Conservation (phyloP, 768 basidiomycete genomes). For the Mycena leptocephala region DNA sequence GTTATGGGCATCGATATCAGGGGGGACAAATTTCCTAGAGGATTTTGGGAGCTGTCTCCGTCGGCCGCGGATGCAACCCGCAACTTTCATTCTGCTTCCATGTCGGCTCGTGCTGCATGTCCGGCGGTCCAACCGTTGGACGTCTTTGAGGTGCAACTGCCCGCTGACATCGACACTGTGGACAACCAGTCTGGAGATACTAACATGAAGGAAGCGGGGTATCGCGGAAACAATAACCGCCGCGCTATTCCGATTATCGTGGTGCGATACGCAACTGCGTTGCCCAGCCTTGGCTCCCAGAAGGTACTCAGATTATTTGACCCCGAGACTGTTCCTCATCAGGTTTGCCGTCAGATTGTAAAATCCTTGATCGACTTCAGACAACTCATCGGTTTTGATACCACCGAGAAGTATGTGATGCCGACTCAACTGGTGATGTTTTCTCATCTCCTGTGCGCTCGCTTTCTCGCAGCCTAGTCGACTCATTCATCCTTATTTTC, state of each 20-base stretch:
- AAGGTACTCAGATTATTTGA: too few species aligned
- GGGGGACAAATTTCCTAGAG: background rate
- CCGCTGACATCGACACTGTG: conserved; percentile 18
- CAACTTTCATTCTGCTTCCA: background rate
- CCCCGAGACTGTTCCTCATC: too few species aligned
- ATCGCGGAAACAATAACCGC: conserved; percentile 21
- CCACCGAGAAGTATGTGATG: background rate
- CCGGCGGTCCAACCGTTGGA: conserved; percentile 24
- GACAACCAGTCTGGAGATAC: conserved; percentile 5
- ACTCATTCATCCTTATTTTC: too few species aligned
- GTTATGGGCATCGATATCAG: background rate
- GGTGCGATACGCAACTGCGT: conserved; percentile 24
- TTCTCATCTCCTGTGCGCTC: conserved; percentile 2
- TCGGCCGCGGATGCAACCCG: too few species aligned
- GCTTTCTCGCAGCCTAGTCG: conserved; percentile 12
- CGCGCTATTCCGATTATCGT: conserved; percentile 34
- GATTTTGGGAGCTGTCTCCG: background rate
- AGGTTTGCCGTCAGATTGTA: background rate
- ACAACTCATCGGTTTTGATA: background rate
- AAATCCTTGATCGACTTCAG: background rate
- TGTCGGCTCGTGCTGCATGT: background rate
- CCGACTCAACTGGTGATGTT: background rate
- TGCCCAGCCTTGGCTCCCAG: conserved; percentile 17
- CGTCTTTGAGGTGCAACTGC: conserved; percentile 25
- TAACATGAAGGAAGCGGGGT: conserved; percentile 4